A percentile compares a stretch with the other conserved stretches of the same genome.
phyloP scores from a whole-genome alignment of 2,329 filamentous ascomycete genomes.

The Hypoxylon sp. region DNA sequence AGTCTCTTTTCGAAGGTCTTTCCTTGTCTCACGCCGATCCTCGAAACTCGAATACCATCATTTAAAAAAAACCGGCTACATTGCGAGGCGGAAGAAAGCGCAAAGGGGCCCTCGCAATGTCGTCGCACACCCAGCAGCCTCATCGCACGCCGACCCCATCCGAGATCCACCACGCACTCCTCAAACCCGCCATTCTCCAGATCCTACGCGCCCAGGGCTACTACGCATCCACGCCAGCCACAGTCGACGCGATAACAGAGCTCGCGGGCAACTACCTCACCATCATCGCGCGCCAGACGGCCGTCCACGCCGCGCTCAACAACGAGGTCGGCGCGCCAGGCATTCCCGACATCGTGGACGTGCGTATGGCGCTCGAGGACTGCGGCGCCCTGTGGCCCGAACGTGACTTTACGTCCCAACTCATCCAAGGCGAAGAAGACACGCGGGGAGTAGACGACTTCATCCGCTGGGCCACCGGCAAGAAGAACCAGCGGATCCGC shows the following conservation, averaged over 20 bases:
- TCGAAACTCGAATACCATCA: background rate
- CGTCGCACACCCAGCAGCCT: conserved; percentile 45
- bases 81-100: background rate
- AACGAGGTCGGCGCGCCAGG: conserved; percentile 70
- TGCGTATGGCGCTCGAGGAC: conserved; percentile 88
- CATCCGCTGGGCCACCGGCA: conserved; percentile 82
- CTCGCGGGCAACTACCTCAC: conserved; percentile 85
- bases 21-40: background rate
- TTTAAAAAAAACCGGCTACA: background rate
- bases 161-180: conserved; percentile 74
- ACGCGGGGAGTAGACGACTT: conserved; percentile 83
- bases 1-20: background rate
- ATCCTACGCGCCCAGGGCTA: conserved; percentile 94
- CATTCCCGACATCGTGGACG: conserved; percentile 78
- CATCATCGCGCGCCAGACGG: conserved; percentile 80
- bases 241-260: conserved; percentile 90
- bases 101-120: conserved; percentile 38
- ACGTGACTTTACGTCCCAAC: conserved; percentile 76
- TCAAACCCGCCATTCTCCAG: conserved; percentile 90
- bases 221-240: conserved; percentile 83
- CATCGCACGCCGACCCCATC: conserved; percentile 42
- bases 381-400: conserved; percentile 81
- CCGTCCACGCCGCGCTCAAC: conserved; percentile 78
- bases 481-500: conserved; percentile 83
- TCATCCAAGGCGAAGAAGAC: conserved; percentile 81